Conservation (phyloP, 2,329 filamentous ascomycete genomes). For the Epichloe brachyelytri region DNA sequence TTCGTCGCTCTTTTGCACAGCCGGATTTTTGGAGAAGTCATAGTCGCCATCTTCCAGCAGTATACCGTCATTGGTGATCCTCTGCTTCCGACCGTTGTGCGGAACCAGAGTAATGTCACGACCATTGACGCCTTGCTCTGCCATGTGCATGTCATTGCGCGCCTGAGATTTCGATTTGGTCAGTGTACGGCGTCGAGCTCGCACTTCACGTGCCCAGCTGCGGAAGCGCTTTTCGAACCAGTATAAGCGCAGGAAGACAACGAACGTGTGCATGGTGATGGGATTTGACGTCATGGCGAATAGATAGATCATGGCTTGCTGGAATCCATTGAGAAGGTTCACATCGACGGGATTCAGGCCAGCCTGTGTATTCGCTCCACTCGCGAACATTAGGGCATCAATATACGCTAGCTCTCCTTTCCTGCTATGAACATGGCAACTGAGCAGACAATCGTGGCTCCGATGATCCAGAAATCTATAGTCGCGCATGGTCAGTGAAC, state of each 20-base stretch:
- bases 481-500: constrained; percentile 4
- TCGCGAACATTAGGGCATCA: constrained; percentile 81
- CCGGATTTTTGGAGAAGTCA: constrained; percentile 12
- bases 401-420: constrained; percentile 56
- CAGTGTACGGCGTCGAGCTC: constrained; percentile 50
- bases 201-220: constrained; percentile 62
- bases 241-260: constrained; percentile 86
- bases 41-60: constrained; percentile 30
- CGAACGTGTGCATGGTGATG: constrained; percentile 70
- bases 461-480: constrained; percentile 68
- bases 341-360: constrained; percentile 73
- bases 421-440: constrained; percentile 56
- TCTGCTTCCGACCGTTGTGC: constrained; percentile 36
- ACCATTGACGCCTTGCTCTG: constrained; percentile 52
- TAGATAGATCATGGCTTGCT: constrained; percentile 61
- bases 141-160: constrained; percentile 28
- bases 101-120: constrained; percentile 55
- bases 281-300: constrained; percentile 65
- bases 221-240: constrained; percentile 98
- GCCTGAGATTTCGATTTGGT: constrained; percentile 45
- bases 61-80: constrained; percentile 49
- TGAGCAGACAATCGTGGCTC: constrained; percentile 59
- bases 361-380: constrained; percentile 78
- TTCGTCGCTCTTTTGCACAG: constrained; percentile 19
- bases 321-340: constrained; percentile 55